These are phyloP conservation scores for Chloranthus sessilifolius DNA, from an alignment of 164 flowering plant species.

Conservation along the genomic window DNA sequence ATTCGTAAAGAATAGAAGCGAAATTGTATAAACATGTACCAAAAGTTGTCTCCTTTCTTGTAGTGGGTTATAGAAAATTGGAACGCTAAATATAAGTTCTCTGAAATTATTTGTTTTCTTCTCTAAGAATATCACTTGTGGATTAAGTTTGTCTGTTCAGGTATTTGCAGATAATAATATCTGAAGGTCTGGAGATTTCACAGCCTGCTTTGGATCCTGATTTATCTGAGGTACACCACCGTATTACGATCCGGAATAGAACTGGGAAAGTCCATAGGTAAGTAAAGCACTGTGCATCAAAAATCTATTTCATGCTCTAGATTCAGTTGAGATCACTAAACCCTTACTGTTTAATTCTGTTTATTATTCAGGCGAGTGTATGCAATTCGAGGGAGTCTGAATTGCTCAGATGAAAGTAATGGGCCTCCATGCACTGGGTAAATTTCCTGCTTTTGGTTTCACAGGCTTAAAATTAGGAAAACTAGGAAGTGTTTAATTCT, in stretches of 20 bases:
- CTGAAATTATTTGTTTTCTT: too few species aligned
- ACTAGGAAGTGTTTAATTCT: too few species aligned
- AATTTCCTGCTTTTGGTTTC: too few species aligned
- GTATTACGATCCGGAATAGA: conserved; percentile 57
- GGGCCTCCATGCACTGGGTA: conserved; percentile 90
- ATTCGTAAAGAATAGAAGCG: too few species aligned
- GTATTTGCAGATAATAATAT: conserved; percentile 22
- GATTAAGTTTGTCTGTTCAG: conserved; percentile 19
- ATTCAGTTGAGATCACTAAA: background rate
- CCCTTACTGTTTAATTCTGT: background rate
- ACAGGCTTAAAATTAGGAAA: too few species aligned
- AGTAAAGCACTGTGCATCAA: background rate
- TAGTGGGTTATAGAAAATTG: too few species aligned
- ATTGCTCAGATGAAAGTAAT: conserved; percentile 45
- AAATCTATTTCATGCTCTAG: background rate
- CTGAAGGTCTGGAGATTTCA: conserved; percentile 80
- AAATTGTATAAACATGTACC: too few species aligned
- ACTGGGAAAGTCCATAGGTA: conserved; percentile 60
- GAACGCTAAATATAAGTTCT: too few species aligned
- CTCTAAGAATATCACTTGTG: too few species aligned
- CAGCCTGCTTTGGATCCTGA: conserved; percentile 74
- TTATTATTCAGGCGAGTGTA: conserved; percentile 42
- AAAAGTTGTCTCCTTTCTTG: too few species aligned
- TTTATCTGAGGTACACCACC: conserved; percentile 75
- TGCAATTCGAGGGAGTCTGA: conserved; percentile 32